Percentiles rank a stretch among this genome's conserved stretches.
phyloP scores from a whole-genome alignment of 208 protist genomes.

The Trypanosoma scelopori region DNA sequence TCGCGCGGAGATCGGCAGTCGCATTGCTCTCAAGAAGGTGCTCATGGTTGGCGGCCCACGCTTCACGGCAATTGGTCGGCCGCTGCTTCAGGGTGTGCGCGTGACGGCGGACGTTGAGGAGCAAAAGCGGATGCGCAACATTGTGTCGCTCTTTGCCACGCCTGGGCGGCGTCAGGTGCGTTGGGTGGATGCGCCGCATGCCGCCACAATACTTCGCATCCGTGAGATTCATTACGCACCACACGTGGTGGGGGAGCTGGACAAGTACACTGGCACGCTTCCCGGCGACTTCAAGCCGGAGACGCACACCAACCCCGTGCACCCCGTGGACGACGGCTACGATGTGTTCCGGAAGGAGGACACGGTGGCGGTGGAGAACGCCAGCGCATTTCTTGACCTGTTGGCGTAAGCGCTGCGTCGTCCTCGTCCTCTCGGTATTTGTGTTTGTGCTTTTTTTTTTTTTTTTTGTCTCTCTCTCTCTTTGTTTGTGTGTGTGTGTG shows the following conservation, averaged over 20 bases:
- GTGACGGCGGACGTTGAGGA: slow-evolving; percentile 88
- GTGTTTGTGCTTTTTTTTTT: no score
- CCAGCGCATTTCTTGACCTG: slow-evolving; percentile 61
- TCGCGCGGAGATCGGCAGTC: slow-evolving; percentile 72
- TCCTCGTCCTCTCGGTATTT: no score
- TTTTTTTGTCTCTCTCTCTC: no score
- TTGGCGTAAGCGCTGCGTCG: slow-evolving; percentile 26
- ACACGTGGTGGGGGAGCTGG: slow-evolving; percentile 69
- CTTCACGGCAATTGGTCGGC: slow-evolving; percentile 89
- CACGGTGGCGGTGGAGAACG: slow-evolving; percentile 59
- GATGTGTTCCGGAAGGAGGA: slow-evolving; percentile 67
- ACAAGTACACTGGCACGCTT: slow-evolving; percentile 80
- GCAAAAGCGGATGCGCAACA: slow-evolving; percentile 88
- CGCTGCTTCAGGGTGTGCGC: slow-evolving; percentile 60
- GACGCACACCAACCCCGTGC: slow-evolving; percentile 68
- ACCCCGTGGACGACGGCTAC: slow-evolving; percentile 52
- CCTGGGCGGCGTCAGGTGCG: slow-evolving; percentile 57
- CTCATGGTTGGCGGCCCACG: slow-evolving; percentile 80
- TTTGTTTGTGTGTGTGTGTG: no score
- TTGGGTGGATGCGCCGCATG: slow-evolving; percentile 79
- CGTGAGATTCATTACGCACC: slow-evolving; percentile 72
- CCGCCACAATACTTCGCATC: slow-evolving; percentile 83
- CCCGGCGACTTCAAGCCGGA: slow-evolving; percentile 40
- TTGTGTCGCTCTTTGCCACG: slow-evolving; percentile 79
- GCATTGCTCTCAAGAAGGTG: slow-evolving; percentile 88